Conservation (phyloP, 2,329 filamentous ascomycete species). For the Beauveria sp. region DNA sequence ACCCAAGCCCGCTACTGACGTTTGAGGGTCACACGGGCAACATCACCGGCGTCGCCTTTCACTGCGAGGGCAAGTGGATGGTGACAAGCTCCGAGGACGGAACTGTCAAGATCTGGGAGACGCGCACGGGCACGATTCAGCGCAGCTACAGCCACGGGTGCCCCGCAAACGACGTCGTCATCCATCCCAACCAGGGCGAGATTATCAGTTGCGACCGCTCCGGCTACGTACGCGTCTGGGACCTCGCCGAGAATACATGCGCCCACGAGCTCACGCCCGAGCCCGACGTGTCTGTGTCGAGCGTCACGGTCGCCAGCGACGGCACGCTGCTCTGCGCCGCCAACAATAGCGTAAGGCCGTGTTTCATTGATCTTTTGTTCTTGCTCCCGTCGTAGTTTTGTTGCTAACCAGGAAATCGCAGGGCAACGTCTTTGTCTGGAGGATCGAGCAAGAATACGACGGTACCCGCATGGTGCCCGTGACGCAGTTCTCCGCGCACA, state of each 20-base stretch:
- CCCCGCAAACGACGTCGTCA: conserved; percentile 96
- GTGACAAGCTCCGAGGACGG: conserved; percentile 96
- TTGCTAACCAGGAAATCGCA: conserved; percentile 26
- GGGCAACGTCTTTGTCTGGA: conserved; percentile 98
- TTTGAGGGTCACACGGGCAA: conserved; percentile 97
- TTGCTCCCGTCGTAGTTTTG: neutral
- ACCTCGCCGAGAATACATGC: conserved; percentile 93
- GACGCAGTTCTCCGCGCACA: conserved; percentile 83
- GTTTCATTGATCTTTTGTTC: neutral
- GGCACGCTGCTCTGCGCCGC: conserved; percentile 88
- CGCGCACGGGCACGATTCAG: conserved; percentile 75
- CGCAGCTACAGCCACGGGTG: conserved; percentile 86
- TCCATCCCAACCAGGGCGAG: conserved; percentile 97
- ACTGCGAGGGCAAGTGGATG: conserved; percentile 99
- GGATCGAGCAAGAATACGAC: conserved; percentile 76
- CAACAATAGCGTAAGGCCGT: conserved; percentile 68
- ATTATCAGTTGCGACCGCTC: conserved; percentile 92
- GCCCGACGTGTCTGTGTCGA: conserved; percentile 87
- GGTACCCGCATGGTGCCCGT: conserved; percentile 78
- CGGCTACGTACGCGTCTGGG: conserved; percentile 92
- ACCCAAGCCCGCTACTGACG: conserved; percentile 83
- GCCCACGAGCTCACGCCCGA: conserved; percentile 94
- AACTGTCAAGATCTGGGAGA: conserved; percentile 97
- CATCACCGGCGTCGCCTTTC: conserved; percentile 92
- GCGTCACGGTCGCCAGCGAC: conserved; percentile 92